These are phyloP conservation scores for Cystofilobasidium capitatum DNA, from an alignment of 768 basidiomycete genomes.

Conservation along the genomic window DNA sequence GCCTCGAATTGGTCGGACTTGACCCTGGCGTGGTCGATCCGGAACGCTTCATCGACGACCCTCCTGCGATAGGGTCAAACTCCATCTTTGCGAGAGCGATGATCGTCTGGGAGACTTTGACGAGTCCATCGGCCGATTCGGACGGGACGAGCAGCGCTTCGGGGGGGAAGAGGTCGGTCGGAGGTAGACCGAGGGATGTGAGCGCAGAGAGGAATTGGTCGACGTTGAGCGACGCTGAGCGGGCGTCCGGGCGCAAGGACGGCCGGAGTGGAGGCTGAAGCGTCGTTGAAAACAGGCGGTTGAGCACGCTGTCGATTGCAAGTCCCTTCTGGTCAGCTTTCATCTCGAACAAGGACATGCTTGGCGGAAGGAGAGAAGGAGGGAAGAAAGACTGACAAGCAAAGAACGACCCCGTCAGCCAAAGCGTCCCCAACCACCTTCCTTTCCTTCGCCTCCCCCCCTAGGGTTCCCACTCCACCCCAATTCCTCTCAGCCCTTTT, in stretches of 20 bases:
- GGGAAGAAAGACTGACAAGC: constrained; percentile 15
- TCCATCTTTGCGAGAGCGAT: constrained; percentile 10
- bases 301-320: constrained; percentile 9
- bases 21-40: not conserved
- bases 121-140: constrained; percentile 1
- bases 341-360: too few species aligned
- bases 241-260: not conserved
- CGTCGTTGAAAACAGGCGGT: constrained; percentile 16
- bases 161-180: constrained; percentile 5
- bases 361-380: not conserved
- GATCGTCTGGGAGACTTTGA: constrained; percentile 20
- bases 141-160: constrained; percentile 5
- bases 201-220: constrained; percentile 11
- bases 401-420: constrained; percentile 17
- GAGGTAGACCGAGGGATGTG: not conserved
- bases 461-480: not conserved
- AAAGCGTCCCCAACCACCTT: constrained; percentile 6
- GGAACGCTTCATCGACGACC: not conserved
- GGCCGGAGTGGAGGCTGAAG: constrained; percentile 19
- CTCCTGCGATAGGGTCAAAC: not conserved
- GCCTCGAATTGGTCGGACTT: not conserved
- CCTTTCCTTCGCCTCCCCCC: constrained; percentile 19
- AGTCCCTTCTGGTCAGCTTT: too few species aligned
- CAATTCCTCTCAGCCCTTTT: constrained; percentile 6
- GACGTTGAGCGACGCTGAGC: not conserved